phyloP scores from a whole-genome alignment of 148 eudicot genomes.

The Bassia scoparia region DNA sequence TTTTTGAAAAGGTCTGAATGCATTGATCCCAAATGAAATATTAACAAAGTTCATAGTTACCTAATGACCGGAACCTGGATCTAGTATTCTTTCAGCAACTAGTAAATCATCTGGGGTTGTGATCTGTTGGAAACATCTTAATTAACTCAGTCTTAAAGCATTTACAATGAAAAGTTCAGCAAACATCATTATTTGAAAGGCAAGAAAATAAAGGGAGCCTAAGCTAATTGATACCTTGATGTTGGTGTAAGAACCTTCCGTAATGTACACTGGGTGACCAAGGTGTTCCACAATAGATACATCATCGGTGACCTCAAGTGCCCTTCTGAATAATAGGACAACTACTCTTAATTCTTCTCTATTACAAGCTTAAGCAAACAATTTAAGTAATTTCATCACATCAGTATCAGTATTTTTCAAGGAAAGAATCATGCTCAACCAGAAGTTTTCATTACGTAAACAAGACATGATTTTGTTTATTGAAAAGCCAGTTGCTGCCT shows the following conservation, averaged over 20 bases:
- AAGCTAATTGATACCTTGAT: conserved; percentile 56
- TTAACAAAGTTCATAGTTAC: too few relatives aligned
- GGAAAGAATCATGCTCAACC: background rate
- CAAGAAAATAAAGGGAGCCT: background rate
- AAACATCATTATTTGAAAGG: background rate
- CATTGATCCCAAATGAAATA: too few relatives aligned
- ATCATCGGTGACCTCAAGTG: conserved; percentile 93
- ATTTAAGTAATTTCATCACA: background rate
- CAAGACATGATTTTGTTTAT: background rate
- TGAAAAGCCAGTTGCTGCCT: background rate
- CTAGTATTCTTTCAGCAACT: conserved; percentile 83
- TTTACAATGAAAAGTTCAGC: background rate
- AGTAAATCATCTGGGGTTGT: conserved; percentile 95
- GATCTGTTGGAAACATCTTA: conserved; percentile 44
- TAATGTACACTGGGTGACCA: conserved; percentile 81
- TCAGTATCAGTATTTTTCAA: background rate
- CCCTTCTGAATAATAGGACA: conserved; percentile 42
- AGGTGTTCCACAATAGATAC: conserved; percentile 98
- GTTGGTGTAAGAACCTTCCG: conserved; percentile 93
- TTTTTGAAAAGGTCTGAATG: too few relatives aligned
- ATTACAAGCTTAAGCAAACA: background rate
- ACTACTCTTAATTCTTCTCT: background rate
- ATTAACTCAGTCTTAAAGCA: background rate
- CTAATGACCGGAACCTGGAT: conserved; percentile 25
- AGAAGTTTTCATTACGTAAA: background rate